Evolutionary conservation across 2,329 filamentous ascomycete species (phyloP), one percentile per base, ranked within the genome.

Genomic region (Neurospora crassa): DNA sequence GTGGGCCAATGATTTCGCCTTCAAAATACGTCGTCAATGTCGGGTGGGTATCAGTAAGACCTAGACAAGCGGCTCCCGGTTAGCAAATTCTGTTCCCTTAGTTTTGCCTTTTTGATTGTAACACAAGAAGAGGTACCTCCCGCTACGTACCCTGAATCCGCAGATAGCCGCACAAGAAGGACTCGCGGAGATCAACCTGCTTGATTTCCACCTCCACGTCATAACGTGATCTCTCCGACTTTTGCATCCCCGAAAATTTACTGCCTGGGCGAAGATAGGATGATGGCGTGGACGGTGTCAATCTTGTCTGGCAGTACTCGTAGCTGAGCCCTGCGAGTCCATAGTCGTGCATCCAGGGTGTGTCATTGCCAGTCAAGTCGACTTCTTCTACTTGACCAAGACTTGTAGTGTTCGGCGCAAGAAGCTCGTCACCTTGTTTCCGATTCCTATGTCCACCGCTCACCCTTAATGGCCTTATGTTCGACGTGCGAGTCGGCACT

Each of bases 11-110:
- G 70, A 99, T 97, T 82, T 99, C 96, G 80, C 95, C 94, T 82
- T 98, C 95, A 77, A 99, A 99, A 80, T 96, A 99, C 1, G 96
- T 99, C 10, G 95, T 98, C 69, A 99, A 85, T n/a, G 94, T 97
- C 14, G 95, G 95, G 79, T 98, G 95, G 81, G 97, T 94, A 79
- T 96, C 92, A 0, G 96, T 98, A 18, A 99, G 85, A 69, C 94
- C 94, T 97, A 18, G 2, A 45, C 16, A 18, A 41, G 63, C 68
- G 43, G 72, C 72, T 70, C 63, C 16, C 29, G 42, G 41, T 53
- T 74, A 70, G 67, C 45, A 29, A 40, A 16, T 24, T 70, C 41
- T 67, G 70, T 69, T 74, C 34, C 53, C 24, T 63, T 63, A 24
- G 29, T 11, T 63, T 63, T 37, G 29, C 53, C 53, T 34, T 63